Evolutionary conservation across 2,329 filamentous ascomycete species (phyloP).

Genomic region (Xylariomycetidae sp.): DNA sequence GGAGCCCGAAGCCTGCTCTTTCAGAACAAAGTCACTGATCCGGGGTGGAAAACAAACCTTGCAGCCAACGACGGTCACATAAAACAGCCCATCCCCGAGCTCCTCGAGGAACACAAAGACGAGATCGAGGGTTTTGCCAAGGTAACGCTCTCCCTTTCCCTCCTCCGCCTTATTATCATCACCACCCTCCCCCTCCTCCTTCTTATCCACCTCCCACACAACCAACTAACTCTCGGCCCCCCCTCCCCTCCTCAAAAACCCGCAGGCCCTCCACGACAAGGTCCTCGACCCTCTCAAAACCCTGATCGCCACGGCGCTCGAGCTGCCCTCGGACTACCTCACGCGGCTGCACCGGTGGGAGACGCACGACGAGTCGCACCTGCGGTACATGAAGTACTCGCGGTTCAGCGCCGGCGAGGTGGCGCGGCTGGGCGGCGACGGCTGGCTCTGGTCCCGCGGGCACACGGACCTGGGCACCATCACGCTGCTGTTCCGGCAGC

Average conservation of each 20-base stretch:
- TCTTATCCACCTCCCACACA: no score
- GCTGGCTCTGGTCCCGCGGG: conserved; percentile 38
- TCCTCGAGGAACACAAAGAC: conserved; percentile 48
- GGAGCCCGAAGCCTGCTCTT: no score
- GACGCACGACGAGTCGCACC: conserved; percentile 15
- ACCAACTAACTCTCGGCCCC: no score
- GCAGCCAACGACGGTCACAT: neutral
- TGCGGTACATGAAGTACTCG: conserved; percentile 47
- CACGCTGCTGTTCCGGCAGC: conserved; percentile 51
- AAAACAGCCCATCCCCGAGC: conserved; percentile 41
- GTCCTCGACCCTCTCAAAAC: conserved; percentile 15
- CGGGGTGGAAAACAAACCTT: no score
- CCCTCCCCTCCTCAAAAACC: no score
- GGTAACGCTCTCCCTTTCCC: no score
- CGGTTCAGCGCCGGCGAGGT: conserved; percentile 27
- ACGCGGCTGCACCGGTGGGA: conserved; percentile 13
- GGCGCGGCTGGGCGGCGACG: conserved; percentile 33
- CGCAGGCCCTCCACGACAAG: conserved; percentile 13
- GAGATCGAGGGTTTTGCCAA: neutral
- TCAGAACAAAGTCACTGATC: no score
- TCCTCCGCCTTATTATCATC: no score
- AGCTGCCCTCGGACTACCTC: conserved; percentile 14
- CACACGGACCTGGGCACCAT: conserved; percentile 52
- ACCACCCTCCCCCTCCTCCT: no score
- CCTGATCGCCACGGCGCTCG: conserved; percentile 13